Evolutionary conservation across 129 eudicot species (phyloP), one percentile per base, ranked within the genome.

Genomic region (Tagetes patula): DNA sequence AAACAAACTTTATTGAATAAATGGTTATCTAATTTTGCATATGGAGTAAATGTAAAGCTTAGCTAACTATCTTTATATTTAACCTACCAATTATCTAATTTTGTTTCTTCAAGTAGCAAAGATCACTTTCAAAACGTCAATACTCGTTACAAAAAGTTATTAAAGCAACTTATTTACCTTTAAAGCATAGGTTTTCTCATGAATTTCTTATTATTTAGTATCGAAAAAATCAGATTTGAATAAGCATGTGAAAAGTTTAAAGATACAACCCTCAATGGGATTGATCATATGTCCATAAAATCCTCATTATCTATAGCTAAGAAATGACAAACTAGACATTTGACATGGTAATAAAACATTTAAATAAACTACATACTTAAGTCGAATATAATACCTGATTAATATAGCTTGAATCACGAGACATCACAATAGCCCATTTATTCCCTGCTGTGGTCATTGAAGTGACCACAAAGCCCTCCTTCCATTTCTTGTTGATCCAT

Each of bases 401-500:
- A 6, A 85, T 67, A 67, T 70, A 87, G 56, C 84, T 86, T 62
- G 93, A 72, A 67, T 87, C 90, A 64, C 96, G 93, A 20, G 96
- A 90, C 96, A 90, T 90, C 27, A 90, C 87, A 8, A 90, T 77
- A 9, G 85, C 96, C 96, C 96, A 90, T 83, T 88, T 83, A 67
- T 79, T 87, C 67, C 93, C 91, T 0, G 96, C 80, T 7, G 93
- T 83, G 64, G 96, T 79, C 96, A 90, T 90, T 39, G 93, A 81
- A 45, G 96, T 90, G 54, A 90, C 96, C 52, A 76, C 73, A 73
- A 90, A 90, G 77, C 90, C 93, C 60, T 90, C 96, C 64, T 81
- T 90, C 96, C 96, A 90, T 79, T 90, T 90, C 85, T 87, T 90
- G 80, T 85, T 90, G 71, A 90, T 90, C 96, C 96, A 90, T 71